Evolutionary conservation across 78 protist genomes (phyloP).

Genomic region (Guillardia theta): DNA sequence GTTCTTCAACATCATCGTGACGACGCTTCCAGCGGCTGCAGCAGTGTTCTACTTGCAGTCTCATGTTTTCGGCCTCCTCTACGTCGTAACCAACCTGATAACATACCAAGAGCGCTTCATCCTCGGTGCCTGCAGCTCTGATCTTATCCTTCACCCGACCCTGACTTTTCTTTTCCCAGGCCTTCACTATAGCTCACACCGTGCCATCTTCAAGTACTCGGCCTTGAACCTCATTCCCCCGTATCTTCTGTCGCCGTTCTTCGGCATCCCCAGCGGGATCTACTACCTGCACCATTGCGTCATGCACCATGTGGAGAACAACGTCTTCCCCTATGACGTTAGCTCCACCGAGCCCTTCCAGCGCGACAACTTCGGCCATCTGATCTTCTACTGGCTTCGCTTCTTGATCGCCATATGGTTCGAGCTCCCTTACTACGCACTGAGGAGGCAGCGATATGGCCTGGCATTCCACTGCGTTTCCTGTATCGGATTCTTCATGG

Average conservation of each 20-base stretch:
- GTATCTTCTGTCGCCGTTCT: not conserved
- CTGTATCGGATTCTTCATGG: not conserved
- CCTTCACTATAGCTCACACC: not conserved
- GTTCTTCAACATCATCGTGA: not conserved
- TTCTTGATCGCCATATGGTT: not conserved
- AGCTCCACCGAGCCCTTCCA: constrained; percentile 17
- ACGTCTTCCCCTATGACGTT: not conserved
- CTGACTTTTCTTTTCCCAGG: no score
- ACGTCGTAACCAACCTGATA: not conserved
- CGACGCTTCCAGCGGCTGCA: not conserved
- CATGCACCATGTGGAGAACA: constrained; percentile 23
- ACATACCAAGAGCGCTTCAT: constrained; percentile 19
- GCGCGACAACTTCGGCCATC: not conserved
- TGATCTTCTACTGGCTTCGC: not conserved
- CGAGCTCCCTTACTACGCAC: constrained; percentile 31
- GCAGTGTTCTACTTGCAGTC: not conserved
- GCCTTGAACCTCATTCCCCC: not conserved
- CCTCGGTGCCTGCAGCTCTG: no score
- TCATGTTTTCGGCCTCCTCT: not conserved
- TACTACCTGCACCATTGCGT: constrained; percentile 5
- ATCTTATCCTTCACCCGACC: no score
- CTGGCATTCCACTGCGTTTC: not conserved
- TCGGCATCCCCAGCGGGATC: not conserved
- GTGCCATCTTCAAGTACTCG: not conserved
- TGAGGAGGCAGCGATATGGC: not conserved